Conservation (phyloP, 495 filamentous ascomycete species). For the Sordaria brevicollis region DNA sequence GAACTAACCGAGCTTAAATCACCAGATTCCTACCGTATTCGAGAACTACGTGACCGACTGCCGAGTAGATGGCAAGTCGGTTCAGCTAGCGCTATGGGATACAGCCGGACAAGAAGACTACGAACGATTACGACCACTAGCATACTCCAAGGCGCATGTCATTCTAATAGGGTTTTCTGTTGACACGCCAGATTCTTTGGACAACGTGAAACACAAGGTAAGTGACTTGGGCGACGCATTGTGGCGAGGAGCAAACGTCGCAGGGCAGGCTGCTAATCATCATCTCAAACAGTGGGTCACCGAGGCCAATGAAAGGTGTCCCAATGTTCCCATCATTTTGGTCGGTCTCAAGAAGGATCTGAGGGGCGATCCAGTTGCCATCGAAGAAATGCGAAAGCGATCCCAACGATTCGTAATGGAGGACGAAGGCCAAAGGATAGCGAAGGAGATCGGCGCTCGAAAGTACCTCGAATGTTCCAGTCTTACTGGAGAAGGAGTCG, state of each 20-base stretch:
- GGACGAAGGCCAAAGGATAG: slow-evolving; percentile 69
- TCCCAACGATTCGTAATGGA: slow-evolving; percentile 74
- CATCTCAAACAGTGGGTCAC: slow-evolving; percentile 67
- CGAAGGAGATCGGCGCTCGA: slow-evolving; percentile 75
- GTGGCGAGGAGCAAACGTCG: not conserved
- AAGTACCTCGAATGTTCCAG: slow-evolving; percentile 98
- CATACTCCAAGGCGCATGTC: slow-evolving; percentile 96
- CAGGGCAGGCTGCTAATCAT: slow-evolving; percentile 3
- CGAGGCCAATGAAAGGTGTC: slow-evolving; percentile 91
- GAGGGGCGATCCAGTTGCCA: slow-evolving; percentile 82
- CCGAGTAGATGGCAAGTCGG: slow-evolving; percentile 92
- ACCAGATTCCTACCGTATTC: slow-evolving; percentile 94
- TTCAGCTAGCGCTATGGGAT: slow-evolving; percentile 98
- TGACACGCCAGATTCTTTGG: slow-evolving; percentile 90
- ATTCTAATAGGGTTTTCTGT: slow-evolving; percentile 93
- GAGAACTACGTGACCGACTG: slow-evolving; percentile 99
- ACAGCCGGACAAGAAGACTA: slow-evolving; percentile 99
- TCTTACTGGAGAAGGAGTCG: slow-evolving; percentile 93
- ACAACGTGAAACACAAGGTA: slow-evolving; percentile 97
- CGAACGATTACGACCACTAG: slow-evolving; percentile 85
- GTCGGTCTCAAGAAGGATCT: slow-evolving; percentile 98
- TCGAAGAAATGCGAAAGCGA: slow-evolving; percentile 96
- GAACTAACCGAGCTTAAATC: slow-evolving; percentile 1
- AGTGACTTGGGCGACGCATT: slow-evolving; percentile 17
- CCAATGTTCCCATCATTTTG: slow-evolving; percentile 86